phyloP scores from a whole-genome alignment of 805 yeast genomes.

The Saturnispora saitoi region DNA sequence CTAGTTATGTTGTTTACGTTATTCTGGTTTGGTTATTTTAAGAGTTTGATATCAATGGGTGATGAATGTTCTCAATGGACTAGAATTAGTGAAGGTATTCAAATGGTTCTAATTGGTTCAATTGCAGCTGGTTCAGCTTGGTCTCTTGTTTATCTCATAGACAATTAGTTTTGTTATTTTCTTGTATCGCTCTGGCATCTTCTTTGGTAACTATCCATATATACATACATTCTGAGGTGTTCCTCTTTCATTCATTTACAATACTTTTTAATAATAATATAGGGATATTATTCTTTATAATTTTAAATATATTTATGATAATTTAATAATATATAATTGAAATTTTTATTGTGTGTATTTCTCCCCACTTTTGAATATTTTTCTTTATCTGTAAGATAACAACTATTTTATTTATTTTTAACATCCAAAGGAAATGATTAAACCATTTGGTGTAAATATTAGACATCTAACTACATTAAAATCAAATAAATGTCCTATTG shows the following conservation, averaged over 20 bases:
- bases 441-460: not conserved
- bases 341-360: not conserved
- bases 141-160: slow-evolving; percentile 71
- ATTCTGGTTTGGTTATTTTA: slow-evolving; percentile 78
- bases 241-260: not conserved
- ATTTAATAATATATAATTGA: not conserved
- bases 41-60: slow-evolving; percentile 81
- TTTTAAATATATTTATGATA: not conserved
- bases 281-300: not conserved
- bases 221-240: not conserved
- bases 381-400: not conserved
- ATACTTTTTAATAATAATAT: not conserved
- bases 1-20: slow-evolving; percentile 78
- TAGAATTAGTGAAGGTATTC: slow-evolving; percentile 70
- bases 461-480: not conserved
- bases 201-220: not conserved
- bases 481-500: slow-evolving; percentile 14
- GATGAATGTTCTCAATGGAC: slow-evolving; percentile 53
- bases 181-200: not conserved
- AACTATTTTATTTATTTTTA: not conserved
- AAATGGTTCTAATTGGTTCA: slow-evolving; percentile 95
- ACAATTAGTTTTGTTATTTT: not conserved
- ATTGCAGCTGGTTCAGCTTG: slow-evolving; percentile 96
- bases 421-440: not conserved
- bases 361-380: too few relatives aligned